Percentiles rank a stretch among this genome's conserved stretches.
Conservation (phyloP, 2,329 filamentous ascomycete genomes). For the Periconia digitata region DNA sequence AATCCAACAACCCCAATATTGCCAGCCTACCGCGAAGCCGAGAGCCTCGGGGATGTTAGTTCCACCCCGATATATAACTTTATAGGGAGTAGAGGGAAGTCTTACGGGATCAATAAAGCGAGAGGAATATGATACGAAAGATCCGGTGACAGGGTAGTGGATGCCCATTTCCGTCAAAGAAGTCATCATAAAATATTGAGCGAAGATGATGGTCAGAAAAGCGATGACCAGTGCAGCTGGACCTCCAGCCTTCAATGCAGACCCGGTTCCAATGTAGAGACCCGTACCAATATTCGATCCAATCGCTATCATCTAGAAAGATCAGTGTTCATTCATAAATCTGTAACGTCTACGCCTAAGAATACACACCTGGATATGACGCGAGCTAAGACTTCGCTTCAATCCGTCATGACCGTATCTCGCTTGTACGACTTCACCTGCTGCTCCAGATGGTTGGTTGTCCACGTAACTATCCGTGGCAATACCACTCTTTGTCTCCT, state of each 20-base stretch:
- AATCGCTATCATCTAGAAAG: conserved; percentile 26
- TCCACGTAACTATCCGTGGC: too few relatives aligned
- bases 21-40: conserved; percentile 8
- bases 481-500: too few relatives aligned
- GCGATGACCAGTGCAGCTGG: conserved; percentile 27
- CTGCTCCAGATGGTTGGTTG: too few relatives aligned
- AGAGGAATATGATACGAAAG: conserved; percentile 7
- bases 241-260: conserved; percentile 26
- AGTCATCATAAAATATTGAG: conserved; percentile 33
- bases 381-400: too few relatives aligned
- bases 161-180: conserved; percentile 38
- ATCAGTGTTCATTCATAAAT: too few relatives aligned
- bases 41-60: too few relatives aligned
- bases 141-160: conserved; percentile 24
- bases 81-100: too few relatives aligned
- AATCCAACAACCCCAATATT: conserved; percentile 22
- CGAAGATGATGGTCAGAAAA: conserved; percentile 16
- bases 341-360: too few relatives aligned
- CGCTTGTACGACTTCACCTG: too few relatives aligned
- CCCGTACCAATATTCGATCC: conserved; percentile 38
- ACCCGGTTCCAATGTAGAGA: conserved; percentile 37
- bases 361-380: too few relatives aligned
- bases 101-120: conserved; percentile 56
- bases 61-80: too few relatives aligned
- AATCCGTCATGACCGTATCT: too few relatives aligned